Base-by-base conservation (phyloP, 2,329 filamentous ascomycete species). In the Epichloe scottii region DNA sequence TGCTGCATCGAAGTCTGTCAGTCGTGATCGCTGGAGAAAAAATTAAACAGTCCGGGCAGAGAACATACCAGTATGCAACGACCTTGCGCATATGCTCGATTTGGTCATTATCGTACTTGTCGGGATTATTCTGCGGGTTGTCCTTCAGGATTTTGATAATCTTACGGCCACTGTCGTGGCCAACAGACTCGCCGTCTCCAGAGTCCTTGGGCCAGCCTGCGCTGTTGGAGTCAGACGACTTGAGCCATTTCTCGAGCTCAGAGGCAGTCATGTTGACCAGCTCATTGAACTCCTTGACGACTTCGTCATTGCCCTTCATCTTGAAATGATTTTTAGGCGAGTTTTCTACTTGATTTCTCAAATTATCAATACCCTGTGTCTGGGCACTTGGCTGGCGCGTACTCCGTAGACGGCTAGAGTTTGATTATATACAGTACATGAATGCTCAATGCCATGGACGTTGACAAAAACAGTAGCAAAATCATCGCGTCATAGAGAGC, bases 201-300 rank as follows among this genome's bases (percentile, higher is more conserved):
- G 76, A 71, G 49, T 78, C 74, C 56, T 82, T 82, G 40, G 64
- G 65, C 80, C 78, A 84, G 2, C 82, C 81, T 1, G 80, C 73
- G 17, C 69, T 71, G 46, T 71, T 70, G 10, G 79, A 84, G 34
- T 79, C 72, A n/a, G 76, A 71, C 6, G 73, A 71, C 54, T 77
- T 71, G 23, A 85, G 72, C 82, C 81, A 85, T 23, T 73, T 68
- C 57, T 80, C 72, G 15, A 85, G 71, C 55, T 84, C 80, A 2
- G 70, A 63, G 2, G 79, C 69, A 11, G 71, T 74, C 81, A 85
- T 84, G 63, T 85, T 85, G 62, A 85, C 79, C 45, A 83, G 65
- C 39, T 78, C 71, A 54, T 84, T 83, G 70, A 84, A 85, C 60
- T 85, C 80, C 47, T 75, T 73, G 55, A 66, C 61, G 39, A 66